These are phyloP conservation scores for Pseudoscleropodium purum DNA, from an alignment of 225 moss, liverwort and hornwort species.

Conservation along the genomic window DNA sequence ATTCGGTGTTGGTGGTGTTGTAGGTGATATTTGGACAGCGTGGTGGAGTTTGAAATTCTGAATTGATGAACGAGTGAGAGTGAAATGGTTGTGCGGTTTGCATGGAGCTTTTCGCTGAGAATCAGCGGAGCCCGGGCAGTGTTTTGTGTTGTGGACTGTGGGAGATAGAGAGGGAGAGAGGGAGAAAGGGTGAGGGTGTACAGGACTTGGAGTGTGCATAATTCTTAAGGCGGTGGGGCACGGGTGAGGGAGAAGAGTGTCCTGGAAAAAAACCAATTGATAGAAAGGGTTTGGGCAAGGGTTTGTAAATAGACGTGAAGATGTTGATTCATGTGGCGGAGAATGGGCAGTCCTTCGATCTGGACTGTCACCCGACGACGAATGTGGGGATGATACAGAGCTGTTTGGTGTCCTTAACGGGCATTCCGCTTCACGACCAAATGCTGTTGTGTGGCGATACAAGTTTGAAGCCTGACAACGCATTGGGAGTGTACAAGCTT, in stretches of 20 bases:
- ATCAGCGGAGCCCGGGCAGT: constrained; percentile 40
- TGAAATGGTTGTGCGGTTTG: constrained; percentile 40
- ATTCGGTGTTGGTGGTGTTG: neutral
- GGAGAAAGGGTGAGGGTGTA: neutral
- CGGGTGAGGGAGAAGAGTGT: neutral
- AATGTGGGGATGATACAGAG: constrained; percentile 74
- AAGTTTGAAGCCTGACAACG: constrained; percentile 56
- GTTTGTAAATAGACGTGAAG: constrained; percentile 16
- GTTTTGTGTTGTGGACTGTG: constrained; percentile 37
- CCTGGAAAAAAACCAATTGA: neutral
- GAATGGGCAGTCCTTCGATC: constrained; percentile 86
- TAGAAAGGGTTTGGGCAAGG: neutral
- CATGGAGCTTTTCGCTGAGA: constrained; percentile 49
- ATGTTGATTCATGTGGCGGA: constrained; percentile 98
- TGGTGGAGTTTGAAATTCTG: neutral
- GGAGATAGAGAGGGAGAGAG: constrained; percentile 53
- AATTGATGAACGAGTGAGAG: constrained; percentile 1
- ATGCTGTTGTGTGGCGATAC: constrained; percentile 90
- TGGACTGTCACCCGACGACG: constrained; percentile 80
- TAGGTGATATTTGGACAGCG: constrained; percentile 3
- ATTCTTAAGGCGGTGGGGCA: neutral
- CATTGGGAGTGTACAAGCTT: constrained; percentile 65
- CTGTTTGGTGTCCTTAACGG: constrained; percentile 64
- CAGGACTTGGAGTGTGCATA: constrained; percentile 13
- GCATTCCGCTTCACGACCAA: constrained; percentile 77